Percentiles rank a stretch among this genome's conserved stretches.
phyloP scores from a whole-genome alignment of 176 grass and related monocot species.

The Thinopyrum elongatum region DNA sequence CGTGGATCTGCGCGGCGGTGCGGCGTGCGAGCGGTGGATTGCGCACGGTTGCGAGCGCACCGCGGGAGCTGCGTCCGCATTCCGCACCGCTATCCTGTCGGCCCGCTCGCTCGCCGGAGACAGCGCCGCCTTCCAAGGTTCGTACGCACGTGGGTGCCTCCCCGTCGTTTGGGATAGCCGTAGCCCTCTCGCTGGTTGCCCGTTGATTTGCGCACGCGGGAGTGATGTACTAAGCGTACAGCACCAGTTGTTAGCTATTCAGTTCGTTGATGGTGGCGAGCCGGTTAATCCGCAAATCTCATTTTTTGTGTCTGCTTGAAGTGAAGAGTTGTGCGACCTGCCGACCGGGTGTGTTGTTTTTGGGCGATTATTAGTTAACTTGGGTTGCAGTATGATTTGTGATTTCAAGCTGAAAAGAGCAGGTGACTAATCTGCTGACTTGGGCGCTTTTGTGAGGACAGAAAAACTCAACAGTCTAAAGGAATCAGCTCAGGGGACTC shows the following conservation, averaged over 20 bases:
- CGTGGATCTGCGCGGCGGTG: constrained; percentile 13
- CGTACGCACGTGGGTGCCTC: neutral
- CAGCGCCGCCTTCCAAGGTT: constrained; percentile 49
- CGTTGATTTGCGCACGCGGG: no score
- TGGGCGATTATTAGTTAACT: neutral
- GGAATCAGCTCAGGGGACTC: constrained; percentile 48
- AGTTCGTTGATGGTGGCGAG: no score
- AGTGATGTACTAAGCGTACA: no score
- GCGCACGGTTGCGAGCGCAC: neutral
- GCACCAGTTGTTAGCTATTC: no score
- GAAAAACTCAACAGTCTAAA: constrained; percentile 48
- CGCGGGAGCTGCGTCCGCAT: constrained; percentile 27
- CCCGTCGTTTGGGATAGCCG: neutral
- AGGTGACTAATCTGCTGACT: neutral
- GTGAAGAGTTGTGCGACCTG: no score
- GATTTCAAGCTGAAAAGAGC: neutral
- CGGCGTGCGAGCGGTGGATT: constrained; percentile 30
- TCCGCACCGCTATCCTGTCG: constrained; percentile 49
- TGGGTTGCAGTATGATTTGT: neutral
- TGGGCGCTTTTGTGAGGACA: constrained; percentile 15
- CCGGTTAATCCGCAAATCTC: no score
- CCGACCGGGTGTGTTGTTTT: no score
- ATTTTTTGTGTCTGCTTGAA: no score
- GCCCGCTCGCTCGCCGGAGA: constrained; percentile 47
- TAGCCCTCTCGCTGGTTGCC: neutral